phyloP scores from a whole-genome alignment of 192 early-diverging fungal genomes.

The Polychytrium aggregatum region DNA sequence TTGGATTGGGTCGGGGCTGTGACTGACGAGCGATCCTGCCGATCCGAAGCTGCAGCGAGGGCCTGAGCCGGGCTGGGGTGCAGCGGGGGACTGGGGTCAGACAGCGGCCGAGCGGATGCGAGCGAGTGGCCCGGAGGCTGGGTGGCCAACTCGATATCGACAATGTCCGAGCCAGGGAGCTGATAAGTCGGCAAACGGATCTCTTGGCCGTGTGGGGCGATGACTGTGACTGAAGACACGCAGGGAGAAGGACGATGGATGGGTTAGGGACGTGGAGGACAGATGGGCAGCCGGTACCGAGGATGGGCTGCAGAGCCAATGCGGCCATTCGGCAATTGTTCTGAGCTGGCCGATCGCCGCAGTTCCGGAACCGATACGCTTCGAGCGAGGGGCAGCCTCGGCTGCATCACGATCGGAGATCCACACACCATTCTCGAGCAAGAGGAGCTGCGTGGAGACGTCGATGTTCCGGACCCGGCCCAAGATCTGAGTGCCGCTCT shows the following conservation, averaged over 20 bases:
- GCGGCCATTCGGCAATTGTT: not conserved
- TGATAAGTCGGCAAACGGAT: too few relatives aligned
- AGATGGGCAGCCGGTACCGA: conserved; percentile 22
- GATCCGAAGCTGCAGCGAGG: not conserved
- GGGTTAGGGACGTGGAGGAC: too few relatives aligned
- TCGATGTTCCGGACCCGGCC: conserved; percentile 53
- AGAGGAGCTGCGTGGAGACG: conserved; percentile 44
- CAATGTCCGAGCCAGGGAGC: too few relatives aligned
- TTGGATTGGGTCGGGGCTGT: too few relatives aligned
- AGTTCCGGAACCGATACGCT: not conserved
- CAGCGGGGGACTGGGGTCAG: not conserved
- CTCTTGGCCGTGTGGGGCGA: too few relatives aligned
- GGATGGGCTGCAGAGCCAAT: conserved; percentile 7
- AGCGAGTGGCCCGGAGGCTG: not conserved
- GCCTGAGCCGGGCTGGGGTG: not conserved
- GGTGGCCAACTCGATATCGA: conserved; percentile 16
- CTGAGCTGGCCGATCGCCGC: not conserved
- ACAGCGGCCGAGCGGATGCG: conserved; percentile 36
- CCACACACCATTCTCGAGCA: conserved; percentile 44
- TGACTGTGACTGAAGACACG: too few relatives aligned
- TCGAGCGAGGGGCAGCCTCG: not conserved
- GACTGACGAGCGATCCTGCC: conserved; percentile 10
- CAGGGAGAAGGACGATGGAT: too few relatives aligned
- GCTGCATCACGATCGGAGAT: not conserved
- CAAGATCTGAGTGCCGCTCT: conserved; percentile 36